These are phyloP conservation scores for Pseudocercospora vitis DNA, from an alignment of 2,329 filamentous ascomycete species.

Conservation along the genomic window DNA sequence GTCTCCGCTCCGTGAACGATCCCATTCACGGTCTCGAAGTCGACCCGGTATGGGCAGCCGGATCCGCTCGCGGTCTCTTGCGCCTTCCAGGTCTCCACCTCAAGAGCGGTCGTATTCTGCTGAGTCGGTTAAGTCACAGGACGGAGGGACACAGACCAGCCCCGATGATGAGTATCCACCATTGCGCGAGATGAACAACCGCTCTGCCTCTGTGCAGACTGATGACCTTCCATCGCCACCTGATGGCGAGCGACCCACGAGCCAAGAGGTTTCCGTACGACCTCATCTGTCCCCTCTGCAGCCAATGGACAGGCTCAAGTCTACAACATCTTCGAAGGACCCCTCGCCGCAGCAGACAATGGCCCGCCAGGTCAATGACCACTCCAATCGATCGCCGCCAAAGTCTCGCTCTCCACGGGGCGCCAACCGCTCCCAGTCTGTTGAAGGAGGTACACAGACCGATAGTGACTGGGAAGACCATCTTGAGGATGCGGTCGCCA, in stretches of 20 bases:
- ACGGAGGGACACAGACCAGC: neutral
- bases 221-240: slow-evolving; percentile 3
- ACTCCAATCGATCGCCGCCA: neutral
- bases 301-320: slow-evolving; percentile 11
- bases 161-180: slow-evolving; percentile 1
- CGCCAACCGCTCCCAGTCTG: neutral
- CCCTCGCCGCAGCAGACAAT: neutral
- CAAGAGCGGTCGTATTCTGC: slow-evolving; percentile 1
- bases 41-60: neutral
- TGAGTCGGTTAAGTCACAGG: neutral
- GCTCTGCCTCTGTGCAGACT: slow-evolving; percentile 1
- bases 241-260: neutral
- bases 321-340: neutral
- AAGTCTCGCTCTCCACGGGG: neutral
- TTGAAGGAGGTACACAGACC: neutral
- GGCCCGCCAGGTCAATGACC: neutral
- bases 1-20: slow-evolving; percentile 1
- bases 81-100: neutral
- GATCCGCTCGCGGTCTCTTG: neutral
- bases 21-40: neutral
- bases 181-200: neutral
- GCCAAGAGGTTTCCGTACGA: neutral
- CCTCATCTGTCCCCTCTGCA: slow-evolving; percentile 16
- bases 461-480: slow-evolving; percentile 4
- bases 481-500: neutral